Evolutionary conservation across 768 basidiomycete species (phyloP), one percentile per base, ranked within the genome.

Genomic region (Leccinum pellstonianum): DNA sequence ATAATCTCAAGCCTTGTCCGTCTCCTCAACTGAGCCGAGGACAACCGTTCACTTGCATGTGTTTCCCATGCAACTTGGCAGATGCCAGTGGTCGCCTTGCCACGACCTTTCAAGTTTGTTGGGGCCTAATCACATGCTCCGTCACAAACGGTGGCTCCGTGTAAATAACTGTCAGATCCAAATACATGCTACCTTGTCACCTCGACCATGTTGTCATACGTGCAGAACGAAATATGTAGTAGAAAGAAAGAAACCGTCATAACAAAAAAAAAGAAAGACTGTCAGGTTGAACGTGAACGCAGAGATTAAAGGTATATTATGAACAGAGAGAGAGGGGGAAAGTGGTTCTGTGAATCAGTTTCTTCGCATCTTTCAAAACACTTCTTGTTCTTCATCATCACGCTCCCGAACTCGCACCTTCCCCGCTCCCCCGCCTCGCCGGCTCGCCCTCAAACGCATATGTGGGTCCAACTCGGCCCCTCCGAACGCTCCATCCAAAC

Each of bases 81-180:
- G 29, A 31, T 31, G 29, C 25, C 25, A 27, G 25, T 27, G 25
- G 29, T 31, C 29, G 29, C 29, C 10, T 10, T 31, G 29, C 25
- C 1, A 27, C 6, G 25, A 31, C 10, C 29, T 31, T 31, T 31
- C 25, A 27, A 27, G 25, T 27, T 27, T 10, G 29, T 10, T 31
- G 10, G 29, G 29, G 29, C 29, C 29, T 10, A 31, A 31, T 31
- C 29, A 31, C 9, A 31, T 31, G 29, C 29, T 31, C 29, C 29
- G 25, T 27, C 25, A 27, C 25, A 10, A 31, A 31, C 10, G 31
- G 31, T 3, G 31, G 31, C 11, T 33, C 31, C 31, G 31, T 47
- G 58, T 61, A 62, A 67, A 68, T 67, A 68, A 47, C 33, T 29
- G 58, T 49, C 50, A 62, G 58, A 67, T 67, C 27, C 63, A 52